A percentile compares a stretch with the other conserved stretches of the same genome.
Evolutionary conservation across 805 yeast species (phyloP).

Genomic region (Lipomyces yamadae): DNA sequence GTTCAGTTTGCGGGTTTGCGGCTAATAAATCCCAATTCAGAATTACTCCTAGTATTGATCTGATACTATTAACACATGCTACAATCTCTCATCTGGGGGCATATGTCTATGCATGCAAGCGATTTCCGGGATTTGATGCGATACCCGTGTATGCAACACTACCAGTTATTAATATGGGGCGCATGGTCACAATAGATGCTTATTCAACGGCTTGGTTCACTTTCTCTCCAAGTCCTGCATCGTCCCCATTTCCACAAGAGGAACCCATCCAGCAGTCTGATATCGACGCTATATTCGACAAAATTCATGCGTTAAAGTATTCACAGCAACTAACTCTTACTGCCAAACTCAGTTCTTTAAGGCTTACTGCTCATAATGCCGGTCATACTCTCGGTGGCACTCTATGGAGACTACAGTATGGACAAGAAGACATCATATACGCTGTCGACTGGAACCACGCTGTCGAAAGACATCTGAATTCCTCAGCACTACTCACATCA

Average conservation of each 20-base stretch:
- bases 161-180: conserved; percentile 87
- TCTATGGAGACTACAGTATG: conserved; percentile 76
- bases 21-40: conserved; percentile 10
- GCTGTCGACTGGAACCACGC: conserved; percentile 97
- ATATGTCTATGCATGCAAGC: conserved; percentile 64
- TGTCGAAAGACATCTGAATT: conserved; percentile 75
- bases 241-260: neutral
- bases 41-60: conserved; percentile 53
- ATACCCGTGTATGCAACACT: conserved; percentile 78
- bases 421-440: conserved; percentile 79
- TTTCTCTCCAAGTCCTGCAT: neutral
- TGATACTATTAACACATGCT: conserved; percentile 84
- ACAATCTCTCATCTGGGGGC: conserved; percentile 82
- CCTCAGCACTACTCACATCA: conserved; percentile 68
- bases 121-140: conserved; percentile 59
- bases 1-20: neutral
- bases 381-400: conserved; percentile 96
- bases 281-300: conserved; percentile 80
- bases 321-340: conserved; percentile 72
- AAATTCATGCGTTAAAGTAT: conserved; percentile 69
- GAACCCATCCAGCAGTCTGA: conserved; percentile 52
- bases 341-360: conserved; percentile 53
- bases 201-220: conserved; percentile 74
- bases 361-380: conserved; percentile 81
- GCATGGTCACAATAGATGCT: conserved; percentile 81